Conservation (phyloP, 495 filamentous ascomycete genomes). For the Trichoderma reesei region DNA sequence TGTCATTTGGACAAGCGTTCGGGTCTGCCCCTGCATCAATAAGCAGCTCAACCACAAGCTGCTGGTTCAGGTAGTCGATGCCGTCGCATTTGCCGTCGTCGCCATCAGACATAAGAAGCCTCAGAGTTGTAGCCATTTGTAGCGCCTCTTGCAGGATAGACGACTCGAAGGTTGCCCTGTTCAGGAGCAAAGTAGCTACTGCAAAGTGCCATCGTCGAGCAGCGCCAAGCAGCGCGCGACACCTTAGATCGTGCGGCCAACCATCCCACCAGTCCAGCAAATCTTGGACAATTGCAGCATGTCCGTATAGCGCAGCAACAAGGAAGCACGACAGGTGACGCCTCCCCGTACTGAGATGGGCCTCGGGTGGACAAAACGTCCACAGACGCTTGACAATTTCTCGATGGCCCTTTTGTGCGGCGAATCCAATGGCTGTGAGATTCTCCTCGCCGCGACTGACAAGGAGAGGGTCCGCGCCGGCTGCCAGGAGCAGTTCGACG, state of each 20-base stretch:
- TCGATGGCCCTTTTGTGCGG: background rate
- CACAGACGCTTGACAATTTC: background rate
- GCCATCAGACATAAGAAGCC: background rate
- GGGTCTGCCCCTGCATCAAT: background rate
- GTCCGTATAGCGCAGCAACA: background rate
- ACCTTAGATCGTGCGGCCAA: background rate
- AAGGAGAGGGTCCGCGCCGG: background rate
- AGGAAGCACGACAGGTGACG: background rate
- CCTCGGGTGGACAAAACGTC: background rate
- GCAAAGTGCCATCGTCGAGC: background rate
- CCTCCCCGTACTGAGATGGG: background rate
- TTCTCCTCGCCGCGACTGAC: background rate
- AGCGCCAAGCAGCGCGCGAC: background rate
- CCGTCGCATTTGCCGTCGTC: background rate
- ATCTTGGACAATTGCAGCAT: background rate
- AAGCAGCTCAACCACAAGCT: background rate
- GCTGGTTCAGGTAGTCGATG: conserved; percentile 3
- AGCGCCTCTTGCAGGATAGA: background rate
- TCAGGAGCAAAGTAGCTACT: background rate
- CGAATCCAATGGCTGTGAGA: background rate
- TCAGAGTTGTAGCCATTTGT: background rate
- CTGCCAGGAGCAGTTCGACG: background rate
- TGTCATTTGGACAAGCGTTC: background rate
- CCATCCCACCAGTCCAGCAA: background rate
- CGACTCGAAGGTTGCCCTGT: background rate